Evolutionary conservation across 2,329 filamentous ascomycete genomes (phyloP), one percentile per base, ranked within the genome.

Genomic region (Malbranchea zuffiana): DNA sequence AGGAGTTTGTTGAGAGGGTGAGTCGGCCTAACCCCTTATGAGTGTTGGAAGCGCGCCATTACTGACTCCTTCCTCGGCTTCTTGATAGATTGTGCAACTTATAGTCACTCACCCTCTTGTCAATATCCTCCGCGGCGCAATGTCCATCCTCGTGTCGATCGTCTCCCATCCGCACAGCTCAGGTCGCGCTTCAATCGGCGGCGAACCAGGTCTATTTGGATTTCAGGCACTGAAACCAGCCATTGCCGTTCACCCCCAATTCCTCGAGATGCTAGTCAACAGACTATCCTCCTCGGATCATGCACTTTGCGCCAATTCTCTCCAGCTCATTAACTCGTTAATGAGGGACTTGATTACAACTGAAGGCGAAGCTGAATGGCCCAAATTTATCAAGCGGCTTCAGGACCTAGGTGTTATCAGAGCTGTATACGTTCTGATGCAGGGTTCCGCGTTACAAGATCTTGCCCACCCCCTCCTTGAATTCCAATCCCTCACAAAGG

Each of bases 51-150:
- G n/a, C n/a, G n/a, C n/a, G n/a, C n/a, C n/a, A n/a, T n/a, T n/a
- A n/a, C n/a, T n/a, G n/a, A n/a, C n/a, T n/a, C 16, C 19, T 12
- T 13, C 35, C 28, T 41, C 27, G 34, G 17, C 31, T 19, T 32
- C 19, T 35, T 40, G 13, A 18, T 44, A 79, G 67, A 77, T 94
- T 43, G 87, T 96, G 50, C 82, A 95, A 59, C 71, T 98, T 35
- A 85, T 96, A 44, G 88, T 96, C 50, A 88, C 78, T 20, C 90
- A 96, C 57, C 90, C 88, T 16, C 73, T 98, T 43, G 90, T 98
- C 61, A 98, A 98, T 58, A 95, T 96, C 54, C 75, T 98, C 42
- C 78, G 90, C 46, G 90, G 90, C 51, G 88, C 88, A 53, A 94
- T 98, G 82, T 88, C 86, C 31, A 92, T 98, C 44, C 73, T 98